These are phyloP conservation scores for Penicillium corylophilum DNA, from an alignment of 2,329 filamentous ascomycete species.

Conservation along the genomic window DNA sequence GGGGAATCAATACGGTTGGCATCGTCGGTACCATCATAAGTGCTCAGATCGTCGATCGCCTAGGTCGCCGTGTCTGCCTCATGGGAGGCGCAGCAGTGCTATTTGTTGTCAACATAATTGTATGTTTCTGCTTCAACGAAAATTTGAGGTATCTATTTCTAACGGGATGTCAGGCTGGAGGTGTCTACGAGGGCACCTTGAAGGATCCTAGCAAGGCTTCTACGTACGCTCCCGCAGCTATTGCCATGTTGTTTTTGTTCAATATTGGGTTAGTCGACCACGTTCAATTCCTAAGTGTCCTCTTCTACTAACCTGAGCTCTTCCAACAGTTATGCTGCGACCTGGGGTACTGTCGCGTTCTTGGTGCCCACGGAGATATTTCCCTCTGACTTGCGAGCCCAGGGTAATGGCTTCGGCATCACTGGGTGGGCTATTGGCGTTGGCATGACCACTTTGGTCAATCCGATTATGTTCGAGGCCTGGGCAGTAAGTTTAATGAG, in stretches of 20 bases:
- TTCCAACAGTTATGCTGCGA: constrained; percentile 45
- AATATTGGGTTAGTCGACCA: constrained; percentile 23
- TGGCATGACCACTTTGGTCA: constrained; percentile 55
- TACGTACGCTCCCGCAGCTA: constrained; percentile 46
- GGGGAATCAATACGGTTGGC: constrained; percentile 53
- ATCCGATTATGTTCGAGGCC: constrained; percentile 44
- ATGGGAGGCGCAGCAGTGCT: constrained; percentile 42
- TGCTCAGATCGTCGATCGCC: constrained; percentile 52
- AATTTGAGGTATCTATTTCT: neutral
- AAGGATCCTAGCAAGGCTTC: constrained; percentile 36
- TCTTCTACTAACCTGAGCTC: neutral
- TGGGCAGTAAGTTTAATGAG: constrained; percentile 18
- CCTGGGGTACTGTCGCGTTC: constrained; percentile 54
- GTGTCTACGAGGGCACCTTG: constrained; percentile 45
- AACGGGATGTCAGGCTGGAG: constrained; percentile 34
- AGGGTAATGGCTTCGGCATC: constrained; percentile 60
- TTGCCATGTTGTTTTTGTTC: constrained; percentile 50
- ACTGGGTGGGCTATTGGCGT: constrained; percentile 60
- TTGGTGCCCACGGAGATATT: constrained; percentile 58
- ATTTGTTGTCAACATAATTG: constrained; percentile 45
- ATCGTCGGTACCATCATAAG: constrained; percentile 54
- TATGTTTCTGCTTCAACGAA: constrained; percentile 9
- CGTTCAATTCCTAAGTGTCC: neutral
- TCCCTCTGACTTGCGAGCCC: constrained; percentile 56
- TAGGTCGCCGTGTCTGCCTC: constrained; percentile 47